Percentiles rank a stretch among this genome's conserved stretches.
These are phyloP conservation scores for Fraxinus anomala DNA, from an alignment of 257 asterid genomes.

Conservation along the genomic window DNA sequence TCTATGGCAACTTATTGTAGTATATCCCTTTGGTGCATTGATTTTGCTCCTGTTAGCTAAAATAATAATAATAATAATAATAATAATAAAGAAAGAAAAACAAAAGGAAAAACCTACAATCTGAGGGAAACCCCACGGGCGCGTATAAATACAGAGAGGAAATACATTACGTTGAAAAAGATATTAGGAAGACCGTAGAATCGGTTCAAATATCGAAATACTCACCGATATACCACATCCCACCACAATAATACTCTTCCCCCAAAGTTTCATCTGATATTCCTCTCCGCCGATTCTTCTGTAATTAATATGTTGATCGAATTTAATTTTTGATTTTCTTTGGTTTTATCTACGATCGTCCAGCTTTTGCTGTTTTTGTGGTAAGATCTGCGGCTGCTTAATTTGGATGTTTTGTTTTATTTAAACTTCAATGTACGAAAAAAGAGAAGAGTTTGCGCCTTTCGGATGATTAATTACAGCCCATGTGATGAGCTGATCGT, in stretches of 20 bases:
- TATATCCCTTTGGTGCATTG: too few species aligned
- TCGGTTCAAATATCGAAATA: background rate
- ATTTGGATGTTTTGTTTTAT: background rate
- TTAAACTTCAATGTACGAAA: background rate
- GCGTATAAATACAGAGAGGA: too few species aligned
- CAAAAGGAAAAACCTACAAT: background rate
- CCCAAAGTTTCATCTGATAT: background rate
- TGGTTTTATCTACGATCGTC: constrained; percentile 19
- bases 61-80: too few species aligned
- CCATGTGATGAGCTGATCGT: background rate
- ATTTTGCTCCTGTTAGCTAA: too few species aligned
- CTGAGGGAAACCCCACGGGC: too few species aligned
- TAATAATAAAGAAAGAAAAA: too few species aligned
- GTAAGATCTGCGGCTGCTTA: constrained; percentile 19
- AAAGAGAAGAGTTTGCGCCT: background rate
- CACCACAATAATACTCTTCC: background rate
- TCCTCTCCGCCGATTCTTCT: background rate
- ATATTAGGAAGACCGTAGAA: background rate
- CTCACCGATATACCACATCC: background rate
- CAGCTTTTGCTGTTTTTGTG: constrained; percentile 7
- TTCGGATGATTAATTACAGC: constrained; percentile 35
- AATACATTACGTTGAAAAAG: too few species aligned
- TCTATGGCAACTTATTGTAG: too few species aligned
- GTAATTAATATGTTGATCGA: background rate
- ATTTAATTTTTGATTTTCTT: background rate